Conservation (phyloP, 164 flowering plant species). For the Macadamia tetraphylla region DNA sequence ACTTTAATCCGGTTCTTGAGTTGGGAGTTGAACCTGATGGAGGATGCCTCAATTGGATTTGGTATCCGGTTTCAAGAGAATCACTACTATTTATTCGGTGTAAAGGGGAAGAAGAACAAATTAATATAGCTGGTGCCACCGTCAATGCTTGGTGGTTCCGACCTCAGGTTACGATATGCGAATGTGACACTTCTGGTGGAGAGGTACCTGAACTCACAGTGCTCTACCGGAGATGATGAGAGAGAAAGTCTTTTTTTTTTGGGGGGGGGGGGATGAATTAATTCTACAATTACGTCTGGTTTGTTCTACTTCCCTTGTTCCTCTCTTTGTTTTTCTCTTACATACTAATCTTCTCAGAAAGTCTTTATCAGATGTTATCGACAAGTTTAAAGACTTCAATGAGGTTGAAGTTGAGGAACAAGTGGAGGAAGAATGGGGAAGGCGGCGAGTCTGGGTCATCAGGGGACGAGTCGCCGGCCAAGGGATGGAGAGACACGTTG, state of each 20-base stretch:
- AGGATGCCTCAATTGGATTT: no score
- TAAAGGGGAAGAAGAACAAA: slow-evolving; percentile 7
- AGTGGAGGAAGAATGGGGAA: slow-evolving; percentile 10
- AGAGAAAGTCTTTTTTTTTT: slow-evolving; percentile 21
- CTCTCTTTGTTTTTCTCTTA: no score
- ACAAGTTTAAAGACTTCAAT: no score
- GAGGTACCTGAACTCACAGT: slow-evolving; percentile 24
- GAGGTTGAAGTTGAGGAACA: slow-evolving; percentile 18
- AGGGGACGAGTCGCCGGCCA: slow-evolving; percentile 31
- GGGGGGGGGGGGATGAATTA: no score
- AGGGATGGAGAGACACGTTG: slow-evolving; percentile 35
- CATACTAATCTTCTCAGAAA: no score
- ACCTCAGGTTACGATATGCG: slow-evolving; percentile 60
- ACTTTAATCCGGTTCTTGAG: slow-evolving; percentile 22
- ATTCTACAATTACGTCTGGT: no score
- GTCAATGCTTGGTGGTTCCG: slow-evolving; percentile 63
- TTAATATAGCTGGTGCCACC: slow-evolving; percentile 33
- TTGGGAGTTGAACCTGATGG: slow-evolving; percentile 5
- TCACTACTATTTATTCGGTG: slow-evolving; percentile 2
- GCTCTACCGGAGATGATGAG: slow-evolving; percentile 23
- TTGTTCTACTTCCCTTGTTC: no score
- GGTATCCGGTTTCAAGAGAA: slow-evolving; percentile 7
- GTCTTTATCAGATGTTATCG: slow-evolving; percentile 43
- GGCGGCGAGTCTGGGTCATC: slow-evolving; percentile 5
- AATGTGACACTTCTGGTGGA: slow-evolving; percentile 48